These are phyloP conservation scores for Botrytis byssoidea DNA, from an alignment of 2,329 filamentous ascomycete genomes.

Conservation along the genomic window DNA sequence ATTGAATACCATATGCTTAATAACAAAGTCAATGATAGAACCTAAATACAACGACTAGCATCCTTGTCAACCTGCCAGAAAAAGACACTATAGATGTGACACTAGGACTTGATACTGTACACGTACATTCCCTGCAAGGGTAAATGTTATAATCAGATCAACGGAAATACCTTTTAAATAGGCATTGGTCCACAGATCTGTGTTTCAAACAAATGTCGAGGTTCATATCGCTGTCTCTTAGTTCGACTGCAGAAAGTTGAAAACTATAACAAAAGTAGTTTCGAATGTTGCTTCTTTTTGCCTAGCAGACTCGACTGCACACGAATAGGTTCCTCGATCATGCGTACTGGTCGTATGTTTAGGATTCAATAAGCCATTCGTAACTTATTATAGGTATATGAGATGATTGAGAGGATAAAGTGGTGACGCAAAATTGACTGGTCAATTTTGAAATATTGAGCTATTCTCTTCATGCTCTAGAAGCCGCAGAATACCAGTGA, in stretches of 20 bases:
- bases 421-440: background rate
- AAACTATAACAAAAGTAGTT: background rate
- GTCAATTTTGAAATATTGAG: background rate
- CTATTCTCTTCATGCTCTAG: background rate
- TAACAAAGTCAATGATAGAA: background rate
- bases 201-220: background rate
- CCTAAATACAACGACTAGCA: background rate
- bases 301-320: background rate
- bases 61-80: background rate
- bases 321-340: background rate
- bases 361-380: background rate
- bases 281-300: background rate
- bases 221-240: background rate
- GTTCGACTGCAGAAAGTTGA: background rate
- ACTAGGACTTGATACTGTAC: background rate
- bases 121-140: background rate
- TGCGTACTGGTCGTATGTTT: background rate
- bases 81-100: background rate
- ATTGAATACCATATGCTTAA: background rate
- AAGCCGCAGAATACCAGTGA: background rate
- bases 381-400: background rate
- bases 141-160: background rate
- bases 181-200: background rate
- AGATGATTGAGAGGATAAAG: background rate
- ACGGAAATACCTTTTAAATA: background rate